Evolutionary conservation across 805 yeast species (phyloP).

Genomic region (Metschnikowia borealis): DNA sequence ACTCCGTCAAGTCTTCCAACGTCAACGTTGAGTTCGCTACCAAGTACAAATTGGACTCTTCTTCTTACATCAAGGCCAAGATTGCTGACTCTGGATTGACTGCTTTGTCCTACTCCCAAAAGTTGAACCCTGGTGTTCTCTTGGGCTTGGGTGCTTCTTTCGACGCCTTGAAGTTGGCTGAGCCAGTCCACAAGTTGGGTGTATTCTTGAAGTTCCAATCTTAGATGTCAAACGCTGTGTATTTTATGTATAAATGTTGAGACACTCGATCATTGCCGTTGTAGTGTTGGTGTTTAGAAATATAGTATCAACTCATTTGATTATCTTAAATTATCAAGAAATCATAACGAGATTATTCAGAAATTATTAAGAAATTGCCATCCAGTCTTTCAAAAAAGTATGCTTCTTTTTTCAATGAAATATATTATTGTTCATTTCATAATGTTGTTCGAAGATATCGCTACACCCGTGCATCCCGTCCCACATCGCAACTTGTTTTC

Average conservation of each 20-base stretch:
- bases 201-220: constrained; percentile 65
- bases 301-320: too few relatives aligned
- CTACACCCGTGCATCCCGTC: constrained; percentile 11
- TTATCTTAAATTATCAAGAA: too few relatives aligned
- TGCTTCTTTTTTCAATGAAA: too few relatives aligned
- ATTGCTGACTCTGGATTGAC: constrained; percentile 94
- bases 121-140: constrained; percentile 92
- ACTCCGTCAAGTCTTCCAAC: constrained; percentile 73
- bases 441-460: not conserved
- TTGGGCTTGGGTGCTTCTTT: constrained; percentile 96
- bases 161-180: constrained; percentile 91
- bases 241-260: constrained; percentile 6
- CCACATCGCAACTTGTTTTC: constrained; percentile 1
- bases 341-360: too few relatives aligned
- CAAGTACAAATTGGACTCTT: constrained; percentile 82
- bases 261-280: not conserved
- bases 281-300: not conserved
- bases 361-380: too few relatives aligned
- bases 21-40: constrained; percentile 95
- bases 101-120: constrained; percentile 91
- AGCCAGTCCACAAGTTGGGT: constrained; percentile 98
- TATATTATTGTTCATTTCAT: not conserved
- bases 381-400: too few relatives aligned
- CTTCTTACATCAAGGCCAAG: constrained; percentile 94
- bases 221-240: constrained; percentile 33